Evolutionary conservation across 495 filamentous ascomycete species (phyloP).

Genomic region (Pseudevernia furfuracea): DNA sequence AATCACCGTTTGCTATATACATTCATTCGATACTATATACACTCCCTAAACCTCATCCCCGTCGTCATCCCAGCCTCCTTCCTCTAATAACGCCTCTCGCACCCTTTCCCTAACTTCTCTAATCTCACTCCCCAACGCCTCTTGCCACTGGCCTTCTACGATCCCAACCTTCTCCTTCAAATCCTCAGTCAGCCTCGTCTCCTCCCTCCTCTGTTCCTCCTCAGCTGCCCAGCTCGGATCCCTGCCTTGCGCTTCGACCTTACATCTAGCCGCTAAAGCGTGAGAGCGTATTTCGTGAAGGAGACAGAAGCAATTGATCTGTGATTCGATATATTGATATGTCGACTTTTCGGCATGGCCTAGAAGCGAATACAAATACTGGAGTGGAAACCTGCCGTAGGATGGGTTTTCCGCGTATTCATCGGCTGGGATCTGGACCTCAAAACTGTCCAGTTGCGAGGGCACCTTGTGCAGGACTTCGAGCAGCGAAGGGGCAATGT

Average conservation of each 20-base stretch:
- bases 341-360: slow-evolving; percentile 80
- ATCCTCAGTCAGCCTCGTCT: slow-evolving; percentile 66
- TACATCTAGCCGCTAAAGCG: slow-evolving; percentile 52
- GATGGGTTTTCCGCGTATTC: slow-evolving; percentile 82
- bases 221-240: slow-evolving; percentile 48
- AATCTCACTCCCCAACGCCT: slow-evolving; percentile 56
- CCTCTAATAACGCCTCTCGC: slow-evolving; percentile 54
- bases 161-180: slow-evolving; percentile 83
- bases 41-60: slow-evolving; percentile 16
- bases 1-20: no score
- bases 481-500: slow-evolving; percentile 79
- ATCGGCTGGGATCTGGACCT: slow-evolving; percentile 57
- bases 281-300: slow-evolving; percentile 87
- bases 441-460: slow-evolving; percentile 48
- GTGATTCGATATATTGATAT: slow-evolving; percentile 93
- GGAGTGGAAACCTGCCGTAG: slow-evolving; percentile 69
- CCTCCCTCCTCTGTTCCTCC: slow-evolving; percentile 56
- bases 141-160: slow-evolving; percentile 81
- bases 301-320: slow-evolving; percentile 87
- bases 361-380: slow-evolving; percentile 80
- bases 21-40: neutral
- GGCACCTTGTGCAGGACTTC: slow-evolving; percentile 74
- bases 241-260: slow-evolving; percentile 41
- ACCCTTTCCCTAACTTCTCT: slow-evolving; percentile 50
- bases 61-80: slow-evolving; percentile 69